Conservation (phyloP, 2,329 filamentous ascomycete genomes). For the Sphaerulina vaccinii region DNA sequence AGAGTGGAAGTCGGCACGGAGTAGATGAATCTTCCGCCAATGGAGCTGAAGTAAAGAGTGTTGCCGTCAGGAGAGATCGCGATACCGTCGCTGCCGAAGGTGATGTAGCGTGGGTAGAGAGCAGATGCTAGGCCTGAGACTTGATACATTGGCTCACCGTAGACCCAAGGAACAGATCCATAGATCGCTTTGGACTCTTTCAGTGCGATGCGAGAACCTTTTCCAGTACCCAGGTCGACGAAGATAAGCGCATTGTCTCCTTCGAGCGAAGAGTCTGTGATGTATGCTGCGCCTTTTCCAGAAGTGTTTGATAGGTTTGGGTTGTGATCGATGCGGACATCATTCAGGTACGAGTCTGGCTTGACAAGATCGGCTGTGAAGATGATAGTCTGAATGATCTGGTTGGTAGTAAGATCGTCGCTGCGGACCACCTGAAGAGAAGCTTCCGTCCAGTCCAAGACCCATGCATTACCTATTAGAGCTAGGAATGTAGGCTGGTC, state of each 20-base stretch:
- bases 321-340: constrained; percentile 51
- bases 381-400: constrained; percentile 48
- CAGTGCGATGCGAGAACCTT: constrained; percentile 49
- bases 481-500: no score
- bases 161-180: constrained; percentile 35
- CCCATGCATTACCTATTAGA: no score
- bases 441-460: no score
- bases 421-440: no score
- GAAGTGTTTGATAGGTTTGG: constrained; percentile 36
- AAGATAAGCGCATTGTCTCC: constrained; percentile 49
- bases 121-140: constrained; percentile 24
- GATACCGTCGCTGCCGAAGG: constrained; percentile 50
- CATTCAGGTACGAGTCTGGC: constrained; percentile 50
- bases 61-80: constrained; percentile 46
- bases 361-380: constrained; percentile 47
- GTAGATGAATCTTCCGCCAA: constrained; percentile 45
- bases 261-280: constrained; percentile 49
- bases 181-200: constrained; percentile 34
- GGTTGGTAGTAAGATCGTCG: constrained; percentile 44
- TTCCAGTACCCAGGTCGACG: constrained; percentile 48
- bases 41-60: constrained; percentile 46
- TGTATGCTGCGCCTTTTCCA: constrained; percentile 48
- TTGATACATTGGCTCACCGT: constrained; percentile 47
- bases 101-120: constrained; percentile 38
- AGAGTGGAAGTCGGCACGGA: constrained; percentile 44